phyloP scores from a whole-genome alignment of 495 filamentous ascomycete species.

The Neurospora sp. region DNA sequence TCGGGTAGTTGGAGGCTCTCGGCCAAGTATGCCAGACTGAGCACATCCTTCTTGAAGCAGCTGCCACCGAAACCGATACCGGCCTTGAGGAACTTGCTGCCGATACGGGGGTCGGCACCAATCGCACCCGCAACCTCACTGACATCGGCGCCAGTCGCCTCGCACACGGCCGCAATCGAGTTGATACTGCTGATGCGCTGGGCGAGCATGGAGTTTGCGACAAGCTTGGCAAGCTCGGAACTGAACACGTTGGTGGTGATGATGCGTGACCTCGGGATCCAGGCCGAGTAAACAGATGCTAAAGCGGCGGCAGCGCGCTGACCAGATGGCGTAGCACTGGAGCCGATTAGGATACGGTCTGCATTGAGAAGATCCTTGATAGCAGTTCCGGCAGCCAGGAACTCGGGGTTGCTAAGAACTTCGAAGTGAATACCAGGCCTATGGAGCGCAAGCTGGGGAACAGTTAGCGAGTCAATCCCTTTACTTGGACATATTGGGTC shows the following conservation, averaged over 20 bases:
- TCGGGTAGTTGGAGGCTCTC: constrained; percentile 59
- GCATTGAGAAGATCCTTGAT: constrained; percentile 60
- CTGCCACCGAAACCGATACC: constrained; percentile 71
- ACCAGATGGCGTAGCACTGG: constrained; percentile 42
- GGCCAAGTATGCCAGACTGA: constrained; percentile 65
- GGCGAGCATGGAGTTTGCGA: constrained; percentile 70
- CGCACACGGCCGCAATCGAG: constrained; percentile 66
- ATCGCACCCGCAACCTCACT: constrained; percentile 57
- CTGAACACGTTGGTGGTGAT: constrained; percentile 66
- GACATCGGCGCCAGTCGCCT: constrained; percentile 63
- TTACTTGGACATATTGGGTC: not conserved
- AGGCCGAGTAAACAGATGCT: constrained; percentile 54
- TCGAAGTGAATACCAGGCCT: constrained; percentile 58
- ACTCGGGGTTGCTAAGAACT: constrained; percentile 74
- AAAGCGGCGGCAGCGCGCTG: constrained; percentile 52
- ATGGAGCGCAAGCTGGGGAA: constrained; percentile 26
- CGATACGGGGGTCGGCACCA: constrained; percentile 62
- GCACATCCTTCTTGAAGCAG: constrained; percentile 75
- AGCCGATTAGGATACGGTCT: constrained; percentile 71
- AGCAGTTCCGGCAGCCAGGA: constrained; percentile 68
- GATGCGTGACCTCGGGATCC: constrained; percentile 57
- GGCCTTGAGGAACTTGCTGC: constrained; percentile 60
- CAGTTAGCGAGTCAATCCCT: not conserved
- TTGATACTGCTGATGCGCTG: constrained; percentile 78
- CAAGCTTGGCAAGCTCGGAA: constrained; percentile 68